Percentiles rank a stretch among this genome's conserved stretches.
phyloP scores from a whole-genome alignment of 2,329 filamentous ascomycete species.

The Sporothrix mexicana region DNA sequence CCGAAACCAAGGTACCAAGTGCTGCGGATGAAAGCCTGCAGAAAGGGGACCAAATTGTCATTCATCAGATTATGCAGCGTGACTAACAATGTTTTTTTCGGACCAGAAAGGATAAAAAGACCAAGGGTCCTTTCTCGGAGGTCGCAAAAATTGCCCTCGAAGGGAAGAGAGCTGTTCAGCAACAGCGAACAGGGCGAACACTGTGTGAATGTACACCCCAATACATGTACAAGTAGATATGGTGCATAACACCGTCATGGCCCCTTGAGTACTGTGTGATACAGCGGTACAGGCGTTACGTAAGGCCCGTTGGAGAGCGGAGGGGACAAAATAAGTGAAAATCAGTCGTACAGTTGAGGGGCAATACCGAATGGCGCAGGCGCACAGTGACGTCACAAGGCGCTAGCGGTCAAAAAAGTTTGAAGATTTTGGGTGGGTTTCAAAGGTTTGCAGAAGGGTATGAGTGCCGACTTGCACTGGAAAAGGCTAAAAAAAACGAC shows the following conservation, averaged over 20 bases:
- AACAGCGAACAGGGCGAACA: not conserved
- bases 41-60: not conserved
- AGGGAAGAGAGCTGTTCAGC: slow-evolving; percentile 6
- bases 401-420: slow-evolving; percentile 6
- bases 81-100: not conserved
- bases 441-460: too few species aligned
- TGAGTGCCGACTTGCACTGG: too few species aligned
- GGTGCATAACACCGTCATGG: too few species aligned
- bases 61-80: not conserved
- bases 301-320: not conserved
- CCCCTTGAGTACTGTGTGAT: too few species aligned
- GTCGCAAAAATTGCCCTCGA: not conserved
- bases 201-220: not conserved
- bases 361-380: not conserved
- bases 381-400: slow-evolving; percentile 16
- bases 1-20: not conserved
- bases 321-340: not conserved
- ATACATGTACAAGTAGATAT: not conserved
- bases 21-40: not conserved
- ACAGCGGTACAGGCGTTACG: slow-evolving; percentile 3
- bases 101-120: not conserved
- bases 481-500: not conserved
- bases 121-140: not conserved
- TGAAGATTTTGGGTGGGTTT: not conserved
- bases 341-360: not conserved